Percentiles rank a stretch among this genome's conserved stretches.
phyloP scores from a whole-genome alignment of 2,329 filamentous ascomycete genomes.

The Ascochyta pisi region DNA sequence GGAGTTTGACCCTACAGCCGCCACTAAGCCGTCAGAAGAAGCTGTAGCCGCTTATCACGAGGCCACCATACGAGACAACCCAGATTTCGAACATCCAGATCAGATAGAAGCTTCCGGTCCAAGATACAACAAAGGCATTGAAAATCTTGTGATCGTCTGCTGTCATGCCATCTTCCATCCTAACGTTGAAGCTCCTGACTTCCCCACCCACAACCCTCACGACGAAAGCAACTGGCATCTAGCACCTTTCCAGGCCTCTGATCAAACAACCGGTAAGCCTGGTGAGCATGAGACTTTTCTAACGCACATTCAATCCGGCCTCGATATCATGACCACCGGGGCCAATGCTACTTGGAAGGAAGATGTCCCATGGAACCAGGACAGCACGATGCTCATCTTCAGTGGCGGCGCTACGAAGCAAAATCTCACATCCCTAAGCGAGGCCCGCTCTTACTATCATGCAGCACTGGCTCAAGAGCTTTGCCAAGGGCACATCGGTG shows the following conservation, averaged over 20 bases:
- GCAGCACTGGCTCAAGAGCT: constrained; percentile 39
- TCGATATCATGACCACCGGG: constrained; percentile 59
- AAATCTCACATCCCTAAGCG: constrained; percentile 39
- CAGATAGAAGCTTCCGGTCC: constrained; percentile 34
- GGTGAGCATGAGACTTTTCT: constrained; percentile 82
- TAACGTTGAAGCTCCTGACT: constrained; percentile 31
- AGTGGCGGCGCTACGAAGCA: constrained; percentile 66
- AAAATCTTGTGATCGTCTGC: constrained; percentile 76
- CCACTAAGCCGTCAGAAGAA: constrained; percentile 16
- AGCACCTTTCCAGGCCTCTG: constrained; percentile 70
- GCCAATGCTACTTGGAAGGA: constrained; percentile 47
- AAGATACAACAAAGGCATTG: constrained; percentile 35
- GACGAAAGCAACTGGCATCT: constrained; percentile 67
- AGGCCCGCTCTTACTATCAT: constrained; percentile 48
- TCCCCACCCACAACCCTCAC: constrained; percentile 39
- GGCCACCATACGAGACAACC: constrained; percentile 13
- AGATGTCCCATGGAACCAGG: constrained; percentile 21
- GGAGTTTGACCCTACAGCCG: constrained; percentile 9
- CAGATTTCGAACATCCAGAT: constrained; percentile 37
- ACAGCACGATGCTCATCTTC: constrained; percentile 65
- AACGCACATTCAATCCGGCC: constrained; percentile 72
- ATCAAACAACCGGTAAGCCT: constrained; percentile 49
- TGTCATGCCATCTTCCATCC: constrained; percentile 78
- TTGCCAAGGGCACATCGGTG: constrained; percentile 29
- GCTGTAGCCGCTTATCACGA: constrained; percentile 1